Percentiles rank a stretch among this genome's conserved stretches.
Conservation (phyloP, 2,329 filamentous ascomycete species). For the Zymoseptoria tritici region DNA sequence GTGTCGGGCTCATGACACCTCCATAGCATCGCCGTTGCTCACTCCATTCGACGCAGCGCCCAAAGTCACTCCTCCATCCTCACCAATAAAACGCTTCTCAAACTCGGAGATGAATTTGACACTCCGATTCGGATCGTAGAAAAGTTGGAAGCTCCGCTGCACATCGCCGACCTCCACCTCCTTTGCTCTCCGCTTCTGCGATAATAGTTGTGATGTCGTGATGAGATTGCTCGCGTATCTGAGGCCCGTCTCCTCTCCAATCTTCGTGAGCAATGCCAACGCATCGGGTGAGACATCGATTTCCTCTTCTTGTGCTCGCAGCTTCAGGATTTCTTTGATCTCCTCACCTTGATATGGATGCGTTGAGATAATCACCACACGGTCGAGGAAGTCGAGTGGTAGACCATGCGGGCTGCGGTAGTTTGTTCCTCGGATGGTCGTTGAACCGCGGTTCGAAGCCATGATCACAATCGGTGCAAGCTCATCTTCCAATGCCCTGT, state of each 20-base stretch:
- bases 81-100: slow-evolving; percentile 87
- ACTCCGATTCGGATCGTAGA: slow-evolving; percentile 83
- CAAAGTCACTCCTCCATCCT: slow-evolving; percentile 73
- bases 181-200: slow-evolving; percentile 75
- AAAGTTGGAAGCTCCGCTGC: slow-evolving; percentile 85
- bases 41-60: slow-evolving; percentile 35
- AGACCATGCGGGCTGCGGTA: slow-evolving; percentile 91
- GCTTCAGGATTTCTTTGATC: slow-evolving; percentile 84
- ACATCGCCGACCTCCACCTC: slow-evolving; percentile 83
- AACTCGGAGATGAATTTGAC: slow-evolving; percentile 84
- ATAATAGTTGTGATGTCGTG: slow-evolving; percentile 82
- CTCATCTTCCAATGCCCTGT: slow-evolving; percentile 90
- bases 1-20: slow-evolving; percentile 46
- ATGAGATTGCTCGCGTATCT: slow-evolving; percentile 98
- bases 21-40: slow-evolving; percentile 48
- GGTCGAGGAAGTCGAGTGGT: slow-evolving; percentile 90
- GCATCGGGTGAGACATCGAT: slow-evolving; percentile 86
- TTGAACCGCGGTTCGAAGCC: slow-evolving; percentile 92
- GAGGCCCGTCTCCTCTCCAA: slow-evolving; percentile 83
- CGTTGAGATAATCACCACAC: slow-evolving; percentile 93
- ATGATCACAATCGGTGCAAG: slow-evolving; percentile 97
- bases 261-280: slow-evolving; percentile 87
- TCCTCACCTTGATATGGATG: slow-evolving; percentile 75
- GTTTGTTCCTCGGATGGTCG: slow-evolving; percentile 85
- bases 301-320: slow-evolving; percentile 92